Conservation (phyloP, 164 flowering plant species). For the Liquidambar formosana region DNA sequence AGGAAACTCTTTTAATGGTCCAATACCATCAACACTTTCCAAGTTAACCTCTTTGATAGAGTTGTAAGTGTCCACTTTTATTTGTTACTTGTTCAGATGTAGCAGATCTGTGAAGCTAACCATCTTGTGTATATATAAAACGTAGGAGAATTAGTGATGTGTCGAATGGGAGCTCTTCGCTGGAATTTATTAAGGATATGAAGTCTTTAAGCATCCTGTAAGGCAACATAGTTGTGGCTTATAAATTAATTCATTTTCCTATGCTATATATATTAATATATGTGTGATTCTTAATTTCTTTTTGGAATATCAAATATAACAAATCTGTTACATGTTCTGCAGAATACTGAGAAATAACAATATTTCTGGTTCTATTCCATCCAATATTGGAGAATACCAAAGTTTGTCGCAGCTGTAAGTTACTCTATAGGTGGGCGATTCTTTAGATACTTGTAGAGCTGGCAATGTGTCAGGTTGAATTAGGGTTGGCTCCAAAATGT, state of each 20-base stretch:
- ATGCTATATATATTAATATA: slow-evolving; percentile 2
- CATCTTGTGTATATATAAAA: neutral
- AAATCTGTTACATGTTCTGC: slow-evolving; percentile 12
- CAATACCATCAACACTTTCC: slow-evolving; percentile 68
- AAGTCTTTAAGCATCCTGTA: slow-evolving; percentile 50
- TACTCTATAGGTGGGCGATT: neutral
- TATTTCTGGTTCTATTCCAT: slow-evolving; percentile 62
- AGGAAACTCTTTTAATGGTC: slow-evolving; percentile 76
- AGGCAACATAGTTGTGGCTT: slow-evolving; percentile 17
- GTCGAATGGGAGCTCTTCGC: slow-evolving; percentile 61
- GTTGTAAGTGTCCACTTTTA: slow-evolving; percentile 44
- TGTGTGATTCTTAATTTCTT: neutral
- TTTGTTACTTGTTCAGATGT: neutral
- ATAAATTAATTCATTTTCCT: neutral
- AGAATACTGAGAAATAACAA: slow-evolving; percentile 66
- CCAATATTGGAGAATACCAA: slow-evolving; percentile 46
- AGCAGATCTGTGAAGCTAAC: slow-evolving; percentile 8
- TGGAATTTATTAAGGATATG: slow-evolving; percentile 56
- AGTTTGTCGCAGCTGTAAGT: slow-evolving; percentile 57
- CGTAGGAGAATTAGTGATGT: slow-evolving; percentile 71
- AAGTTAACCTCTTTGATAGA: slow-evolving; percentile 56
- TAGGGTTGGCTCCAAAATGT: neutral
- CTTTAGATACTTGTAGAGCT: neutral
- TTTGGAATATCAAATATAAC: neutral
- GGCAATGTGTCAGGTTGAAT: neutral